Evolutionary conservation across 2,329 filamentous ascomycete species (phyloP), one percentile per base, ranked within the genome.

Genomic region (Metarhizium brunneum): DNA sequence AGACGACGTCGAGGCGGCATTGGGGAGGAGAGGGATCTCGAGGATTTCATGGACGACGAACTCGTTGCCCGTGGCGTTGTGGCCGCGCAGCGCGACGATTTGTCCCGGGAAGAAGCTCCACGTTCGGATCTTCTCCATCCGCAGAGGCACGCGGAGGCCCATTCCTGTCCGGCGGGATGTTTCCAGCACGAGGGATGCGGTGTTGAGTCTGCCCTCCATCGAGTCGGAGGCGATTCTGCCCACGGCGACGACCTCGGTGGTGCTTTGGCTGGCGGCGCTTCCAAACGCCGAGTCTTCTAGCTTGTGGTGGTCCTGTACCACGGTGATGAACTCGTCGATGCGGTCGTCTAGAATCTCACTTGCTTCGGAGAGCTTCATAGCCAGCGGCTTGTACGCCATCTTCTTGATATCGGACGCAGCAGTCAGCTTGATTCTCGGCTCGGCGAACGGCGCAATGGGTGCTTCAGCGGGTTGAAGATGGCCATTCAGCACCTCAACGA

Each of bases 51-150:
- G 84, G 36, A 94, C 90, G 1, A 85, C 81, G 63, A 97, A 96
- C 63, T 88, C 86, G 42, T 85, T 81, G 0, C 92, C 92, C 0
- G 90, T 90, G 20, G 90, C 85, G 67, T 99, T 99, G 63, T 85
- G 90, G 7, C 94, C 94, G 58, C 81, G 81, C 32, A 97, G 72
- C 6, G 92, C 94, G 35, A 96, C 90, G 53, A 97, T 90, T 67
- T 97, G 92, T 6, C 94, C 94, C 0, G 92, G 94, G 68, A 97
- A 97, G 74, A 97, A 90, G 66, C 90, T 87, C 71, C 87, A 94
- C 2, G 80, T 60, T 35, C 77, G 73, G 1, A 95, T 69, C 2
- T 80, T 80, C 58, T 87, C 81, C 56, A 96, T 75, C 60, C 90
- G 89, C 18, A 99, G 71, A 4, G 90, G 88, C 35, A 96, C 82